Evolutionary conservation across 495 filamentous ascomycete species (phyloP), one percentile per base, ranked within the genome.

Genomic region (Aspergillus olivimuriae): DNA sequence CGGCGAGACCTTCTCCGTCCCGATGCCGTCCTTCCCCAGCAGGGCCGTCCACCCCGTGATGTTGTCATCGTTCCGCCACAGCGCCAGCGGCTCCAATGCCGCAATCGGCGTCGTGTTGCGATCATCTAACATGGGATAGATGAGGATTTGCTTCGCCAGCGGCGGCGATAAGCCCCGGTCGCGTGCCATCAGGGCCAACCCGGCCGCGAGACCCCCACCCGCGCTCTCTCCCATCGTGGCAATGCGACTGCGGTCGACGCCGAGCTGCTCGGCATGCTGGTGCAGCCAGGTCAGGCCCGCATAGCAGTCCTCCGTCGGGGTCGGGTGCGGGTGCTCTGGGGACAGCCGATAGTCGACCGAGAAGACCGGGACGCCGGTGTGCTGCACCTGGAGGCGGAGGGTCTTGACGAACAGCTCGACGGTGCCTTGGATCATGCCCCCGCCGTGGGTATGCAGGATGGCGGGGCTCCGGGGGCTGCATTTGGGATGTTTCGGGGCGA

Each of bases 181-280:
- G n/a, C 71, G 58, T 11, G 69, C 72, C 46, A 72, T 49, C 21
- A 76, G 44, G 2, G 62, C 56, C 11, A 72, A 48, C 1, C 50
- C 60, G 2, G 73, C 63, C 0, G 72, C 63, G 12, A 74, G 47
- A 43, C 62, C 75, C 1, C 74, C 82, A 4, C 82, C 83, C 1
- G 82, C 82, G 3, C 74, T 80, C 4, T 74, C 75, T 26, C 83
- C 80, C 43, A 76, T 69, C 19, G 83, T 74, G 6, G 76, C 74
- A 19, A 87, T 74, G 34, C 80, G 75, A 7, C 64, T 48, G 0
- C 77, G 78, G 47, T 86, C 75, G 19, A 78, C 53, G 12, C 46
- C 51, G 15, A 75, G 53, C 43, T 58, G 34, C 0, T 41, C 51
- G 3, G 72, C 69, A 41, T 70, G 51, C 19, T 55, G 33, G 44